phyloP scores from a whole-genome alignment of 768 basidiomycete species.

The Piloderma croceum region DNA sequence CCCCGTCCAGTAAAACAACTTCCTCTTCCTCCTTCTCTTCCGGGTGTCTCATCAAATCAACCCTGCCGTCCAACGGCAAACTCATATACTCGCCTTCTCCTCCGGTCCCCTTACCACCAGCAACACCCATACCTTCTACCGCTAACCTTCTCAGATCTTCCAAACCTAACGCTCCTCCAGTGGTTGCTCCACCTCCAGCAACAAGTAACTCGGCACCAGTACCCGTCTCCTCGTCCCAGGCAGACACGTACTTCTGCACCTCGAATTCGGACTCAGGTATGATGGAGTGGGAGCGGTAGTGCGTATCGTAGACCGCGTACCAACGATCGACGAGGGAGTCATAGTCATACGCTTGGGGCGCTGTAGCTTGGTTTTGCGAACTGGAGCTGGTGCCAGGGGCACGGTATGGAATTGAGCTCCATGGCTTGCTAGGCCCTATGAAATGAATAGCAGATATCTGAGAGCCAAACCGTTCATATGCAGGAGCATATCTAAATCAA shows the following conservation, averaged over 20 bases:
- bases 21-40: conserved; percentile 3
- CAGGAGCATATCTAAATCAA: conserved; percentile 80
- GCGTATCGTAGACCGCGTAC: conserved; percentile 85
- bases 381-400: conserved; percentile 44
- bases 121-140: conserved; percentile 46
- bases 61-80: conserved; percentile 81
- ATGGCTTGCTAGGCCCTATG: conserved; percentile 95
- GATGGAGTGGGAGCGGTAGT: conserved; percentile 62
- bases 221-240: conserved; percentile 55
- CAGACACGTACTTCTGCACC: conserved; percentile 62
- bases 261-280: conserved; percentile 47
- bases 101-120: conserved; percentile 12
- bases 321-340: conserved; percentile 81
- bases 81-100: conserved; percentile 72
- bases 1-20: too few species aligned
- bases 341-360: conserved; percentile 64
- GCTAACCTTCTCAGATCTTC: conserved; percentile 61
- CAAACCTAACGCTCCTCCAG: conserved; percentile 43
- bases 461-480: conserved; percentile 88
- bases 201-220: conserved; percentile 7
- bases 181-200: conserved; percentile 12
- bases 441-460: conserved; percentile 87
- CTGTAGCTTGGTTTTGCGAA: conserved; percentile 25
- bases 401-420: conserved; percentile 71
- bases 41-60: conserved; percentile 77